Evolutionary conservation across 257 asterid species (phyloP), one percentile per base, ranked within the genome.

Genomic region (Rauvolfia tetraphylla): DNA sequence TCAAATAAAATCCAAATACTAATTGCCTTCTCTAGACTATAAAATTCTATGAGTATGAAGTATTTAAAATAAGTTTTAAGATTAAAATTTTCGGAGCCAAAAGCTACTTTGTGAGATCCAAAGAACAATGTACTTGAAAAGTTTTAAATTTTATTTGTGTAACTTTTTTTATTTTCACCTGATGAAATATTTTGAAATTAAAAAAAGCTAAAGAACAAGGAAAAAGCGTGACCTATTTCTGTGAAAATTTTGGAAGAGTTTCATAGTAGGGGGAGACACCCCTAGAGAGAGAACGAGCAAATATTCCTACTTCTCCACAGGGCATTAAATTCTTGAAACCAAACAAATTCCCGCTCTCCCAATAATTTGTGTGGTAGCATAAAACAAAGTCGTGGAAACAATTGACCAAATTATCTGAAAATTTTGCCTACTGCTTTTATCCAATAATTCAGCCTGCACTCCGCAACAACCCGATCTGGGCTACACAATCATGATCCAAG

Each of bases 281-380:
- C 46, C 46, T 41, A 41, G 46, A 41, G 8, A 8, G 8, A 41
- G 46, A 33, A 18, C 27, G 27, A 65, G 0, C 70, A 17, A 34
- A 65, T 34, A 65, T 34, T 34, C 70, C 70, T 34, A 65, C 70
- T 34, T 34, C 25, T 31, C 46, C 70, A 23, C 70, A 6, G 13
- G 25, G 70, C 70, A 65, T 65, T 65, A 33, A 65, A 65, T 65
- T 65, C 14, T 65, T 15, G 14, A 65, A 65, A 65, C 46, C n/a
- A 65, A 34, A 34, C 44, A 34, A 17, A 33, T 61, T 29, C 33
- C 14, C 17, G 7, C 53, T 46, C 17, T 13, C 3, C 53, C 10
- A n/a, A n/a, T n/a, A n/a, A n/a, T n/a, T n/a, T n/a, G n/a, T 11
- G 17, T 13, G 13, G 11, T 46, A 46, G 63, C 15, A 57, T n/a